Base-by-base conservation (phyloP, 768 basidiomycete species). In the Cystobasidium ongulense region DNA sequence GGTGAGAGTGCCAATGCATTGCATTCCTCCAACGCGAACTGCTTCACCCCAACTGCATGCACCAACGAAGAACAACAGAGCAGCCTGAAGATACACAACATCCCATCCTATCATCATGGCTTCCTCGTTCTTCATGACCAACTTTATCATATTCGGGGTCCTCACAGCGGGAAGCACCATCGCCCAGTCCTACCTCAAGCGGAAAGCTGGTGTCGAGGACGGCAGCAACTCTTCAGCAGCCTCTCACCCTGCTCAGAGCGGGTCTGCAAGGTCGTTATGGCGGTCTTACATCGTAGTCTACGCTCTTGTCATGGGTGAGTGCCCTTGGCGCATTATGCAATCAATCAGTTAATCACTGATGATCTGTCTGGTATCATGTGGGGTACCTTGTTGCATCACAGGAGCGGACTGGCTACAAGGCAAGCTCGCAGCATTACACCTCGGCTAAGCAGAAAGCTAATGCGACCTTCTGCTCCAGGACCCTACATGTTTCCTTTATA, bases 401-500 rank as follows among this genome's bases (percentile, higher is more conserved):
- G 27, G 63, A 11, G 87, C 88, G 43, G 88, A 90, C 80, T 89
- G 89, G 88, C 83, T 90, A 17, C 88, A 90, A 80, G 89, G 68
- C 59, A 31, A n/a, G 29, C 33, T 23, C 25, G 23, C 7, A 67
- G 35, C 29, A 25, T 38, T 11, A 10, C 10, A 61, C n/a, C n/a
- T n/a, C n/a, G n/a, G n/a, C n/a, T n/a, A 29, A 5, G 25, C 23
- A 17, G 21, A 10, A 8, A 35, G 11, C 33, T 52, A 31, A 52
- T n/a, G 7, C 41, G 27, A 8, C 43, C 21, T 54, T 31, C 50
- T 46, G 15, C 13, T 3, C 5, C 53, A 71, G 68, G 89, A 0
- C 89, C 89, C 18, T 90, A 90, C 77, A 83, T 90, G 0, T 90
- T 89, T 77, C 88, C 88, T 18, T 81, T 90, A 0, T 90, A 90